These are phyloP conservation scores for Pseudozyma flocculosa DNA, from an alignment of 1,284 basidiomycete genomes.

Conservation along the genomic window DNA sequence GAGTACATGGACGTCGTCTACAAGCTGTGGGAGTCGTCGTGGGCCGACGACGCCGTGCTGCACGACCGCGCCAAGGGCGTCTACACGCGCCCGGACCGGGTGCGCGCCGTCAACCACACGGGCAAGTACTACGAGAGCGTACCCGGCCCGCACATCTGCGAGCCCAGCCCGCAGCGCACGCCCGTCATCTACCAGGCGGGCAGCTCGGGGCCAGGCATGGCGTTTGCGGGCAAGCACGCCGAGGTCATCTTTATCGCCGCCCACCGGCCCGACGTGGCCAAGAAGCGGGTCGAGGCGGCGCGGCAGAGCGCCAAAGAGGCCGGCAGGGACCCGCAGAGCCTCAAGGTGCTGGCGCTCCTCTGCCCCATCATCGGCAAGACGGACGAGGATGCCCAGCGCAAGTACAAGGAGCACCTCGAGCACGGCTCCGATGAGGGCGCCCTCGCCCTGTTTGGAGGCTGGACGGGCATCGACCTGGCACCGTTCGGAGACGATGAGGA, in stretches of 20 bases:
- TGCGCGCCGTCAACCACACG: conserved; percentile 55
- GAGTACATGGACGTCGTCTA: conserved; percentile 56
- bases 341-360: conserved; percentile 55
- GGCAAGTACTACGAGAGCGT: conserved; percentile 53
- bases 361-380: conserved; percentile 52
- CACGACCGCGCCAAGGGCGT: conserved; percentile 35
- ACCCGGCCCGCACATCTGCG: conserved; percentile 56
- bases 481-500: conserved; percentile 49
- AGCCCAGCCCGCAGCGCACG: conserved; percentile 55
- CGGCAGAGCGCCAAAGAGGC: conserved; percentile 30
- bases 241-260: conserved; percentile 58
- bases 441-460: conserved; percentile 56
- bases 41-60: conserved; percentile 57
- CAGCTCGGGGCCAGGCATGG: conserved; percentile 51
- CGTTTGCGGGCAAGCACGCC: conserved; percentile 57
- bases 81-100: conserved; percentile 49
- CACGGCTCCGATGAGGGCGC: conserved; percentile 53
- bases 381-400: conserved; percentile 52
- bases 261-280: conserved; percentile 48
- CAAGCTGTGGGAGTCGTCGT: conserved; percentile 59
- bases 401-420: conserved; percentile 46
- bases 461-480: conserved; percentile 51
- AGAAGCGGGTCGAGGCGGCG: conserved; percentile 44
- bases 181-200: conserved; percentile 59
- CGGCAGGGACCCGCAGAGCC: conserved; percentile 46